These are phyloP conservation scores for Aspergillus novoparasiticus DNA, from an alignment of 2,329 filamentous ascomycete species.

Conservation along the genomic window DNA sequence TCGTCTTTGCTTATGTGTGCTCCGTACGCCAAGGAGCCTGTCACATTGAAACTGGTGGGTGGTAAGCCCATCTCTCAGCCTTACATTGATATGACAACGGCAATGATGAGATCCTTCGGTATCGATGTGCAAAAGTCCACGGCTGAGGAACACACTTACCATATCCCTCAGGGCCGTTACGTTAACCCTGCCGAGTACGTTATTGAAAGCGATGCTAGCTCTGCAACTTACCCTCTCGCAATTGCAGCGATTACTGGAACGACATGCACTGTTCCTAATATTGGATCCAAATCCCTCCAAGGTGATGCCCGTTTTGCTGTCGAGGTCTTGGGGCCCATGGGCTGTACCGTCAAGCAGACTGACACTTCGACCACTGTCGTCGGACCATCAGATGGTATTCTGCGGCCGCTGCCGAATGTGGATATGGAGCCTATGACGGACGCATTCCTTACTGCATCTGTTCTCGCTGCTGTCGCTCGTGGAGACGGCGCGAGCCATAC, in stretches of 20 bases:
- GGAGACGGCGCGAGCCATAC: conserved; percentile 63
- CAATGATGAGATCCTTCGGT: conserved; percentile 96
- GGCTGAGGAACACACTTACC: conserved; percentile 85
- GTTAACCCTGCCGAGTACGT: conserved; percentile 82
- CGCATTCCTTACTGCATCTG: conserved; percentile 92
- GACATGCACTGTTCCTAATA: conserved; percentile 94
- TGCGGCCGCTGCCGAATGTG: conserved; percentile 77
- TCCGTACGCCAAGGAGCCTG: conserved; percentile 91
- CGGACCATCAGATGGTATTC: conserved; percentile 72
- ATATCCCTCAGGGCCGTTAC: conserved; percentile 85
- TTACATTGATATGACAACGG: conserved; percentile 98
- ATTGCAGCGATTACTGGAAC: conserved; percentile 95
- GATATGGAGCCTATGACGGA: conserved; percentile 99
- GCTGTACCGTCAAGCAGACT: conserved; percentile 84
- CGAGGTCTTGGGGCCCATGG: conserved; percentile 89
- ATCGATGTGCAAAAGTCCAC: conserved; percentile 75
- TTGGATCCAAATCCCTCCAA: conserved; percentile 87
- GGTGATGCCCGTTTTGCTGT: conserved; percentile 93
- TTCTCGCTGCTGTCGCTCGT: conserved; percentile 84
- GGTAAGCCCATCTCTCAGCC: conserved; percentile 95
- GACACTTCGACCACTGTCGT: conserved; percentile 87
- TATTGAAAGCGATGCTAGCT: conserved; percentile 96
- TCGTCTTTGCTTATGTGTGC: conserved; percentile 96
- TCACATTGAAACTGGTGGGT: conserved; percentile 87
- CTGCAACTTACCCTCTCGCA: conserved; percentile 91